Base-by-base conservation (phyloP, 257 asterid species). In the Lycium ferocissimum region DNA sequence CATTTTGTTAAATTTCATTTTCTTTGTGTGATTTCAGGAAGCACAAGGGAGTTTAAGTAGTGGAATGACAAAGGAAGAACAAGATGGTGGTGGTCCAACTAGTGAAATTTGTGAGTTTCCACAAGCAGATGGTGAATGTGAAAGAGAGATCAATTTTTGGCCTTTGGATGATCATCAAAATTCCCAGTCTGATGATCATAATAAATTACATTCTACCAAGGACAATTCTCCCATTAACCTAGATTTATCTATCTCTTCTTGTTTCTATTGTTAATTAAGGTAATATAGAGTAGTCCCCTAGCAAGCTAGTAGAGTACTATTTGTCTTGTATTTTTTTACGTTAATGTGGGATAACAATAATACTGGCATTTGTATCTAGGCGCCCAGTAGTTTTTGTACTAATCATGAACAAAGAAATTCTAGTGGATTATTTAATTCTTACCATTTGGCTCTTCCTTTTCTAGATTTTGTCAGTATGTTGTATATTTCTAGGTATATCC, bases 21-120 rank as follows among this genome's bases (percentile, higher is more conserved):
- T 5, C 1, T 35, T 15, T 81, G 12, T 80, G 9, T 22, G 3
- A 20, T 4, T 63, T 17, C 54, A 83, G 85, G 85, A 83, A 66
- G 75, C 67, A 66, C 80, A 66, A 22, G 80, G 85, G 33, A 83
- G 85, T 43, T 14, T 65, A 71, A 83, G 51, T 2, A 58, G 85
- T 45, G 85, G 35, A 83, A 83, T 66, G 85, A 83, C 79, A 40
- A 83, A 83, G 66, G 80, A 45, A 71, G 85, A 83, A 65, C 79
- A 80, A 80, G 70, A 57, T 10, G 54, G 45, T 20, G 69, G 43
- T 54, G 85, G 51, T 63, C 85, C 80, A 15, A 66, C 37, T 47
- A 56, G 61, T 0, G 61, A 47, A 75, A 75, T 51, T 20, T 49
- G 43, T 75, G 81, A 75, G 81, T 49, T 75, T 75, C 62, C 81